A percentile compares a stretch with the other conserved stretches of the same genome.
These are phyloP conservation scores for Trichoderma afroharzianum DNA, from an alignment of 2,329 filamentous ascomycete species.

Conservation along the genomic window DNA sequence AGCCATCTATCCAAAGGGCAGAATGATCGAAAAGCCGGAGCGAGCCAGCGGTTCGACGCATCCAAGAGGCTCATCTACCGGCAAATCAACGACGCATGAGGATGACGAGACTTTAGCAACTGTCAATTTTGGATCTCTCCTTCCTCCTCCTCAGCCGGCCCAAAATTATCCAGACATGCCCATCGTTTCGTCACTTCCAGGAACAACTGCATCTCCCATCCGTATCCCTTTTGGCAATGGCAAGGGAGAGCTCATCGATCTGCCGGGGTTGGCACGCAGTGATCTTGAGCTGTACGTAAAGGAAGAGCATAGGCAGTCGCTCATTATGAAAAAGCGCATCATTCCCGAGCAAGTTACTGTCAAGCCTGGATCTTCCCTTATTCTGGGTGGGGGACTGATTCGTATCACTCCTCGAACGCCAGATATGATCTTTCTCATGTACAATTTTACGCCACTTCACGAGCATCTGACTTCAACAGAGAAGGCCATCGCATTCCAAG, in stretches of 20 bases:
- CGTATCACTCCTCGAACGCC: conserved; percentile 71
- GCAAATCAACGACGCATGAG: conserved; percentile 19
- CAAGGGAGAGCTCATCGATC: conserved; percentile 86
- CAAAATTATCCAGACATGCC: conserved; percentile 80
- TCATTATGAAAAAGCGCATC: conserved; percentile 77
- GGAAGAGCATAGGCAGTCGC: conserved; percentile 58
- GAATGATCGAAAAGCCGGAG: conserved; percentile 37
- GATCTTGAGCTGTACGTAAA: conserved; percentile 68
- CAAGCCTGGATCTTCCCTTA: conserved; percentile 72
- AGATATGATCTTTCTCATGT: conserved; percentile 67
- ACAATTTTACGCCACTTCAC: conserved; percentile 77
- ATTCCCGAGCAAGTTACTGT: conserved; percentile 70
- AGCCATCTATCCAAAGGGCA: conserved; percentile 77
- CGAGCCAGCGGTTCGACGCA: conserved; percentile 20
- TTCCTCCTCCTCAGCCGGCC: conserved; percentile 73
- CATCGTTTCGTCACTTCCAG: conserved; percentile 78
- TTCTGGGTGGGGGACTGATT: conserved; percentile 77
- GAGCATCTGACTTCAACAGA: conserved; percentile 74
- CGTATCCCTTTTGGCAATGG: conserved; percentile 84
- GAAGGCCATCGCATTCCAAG: conserved; percentile 74
- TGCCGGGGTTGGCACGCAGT: conserved; percentile 78
- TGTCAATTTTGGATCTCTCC: conserved; percentile 51
- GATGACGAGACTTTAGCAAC: conserved; percentile 20
- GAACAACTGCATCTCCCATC: conserved; percentile 93
- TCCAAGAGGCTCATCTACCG: conserved; percentile 15